Base-by-base conservation (phyloP, 345 rosid species). In the Clausena lansium region DNA sequence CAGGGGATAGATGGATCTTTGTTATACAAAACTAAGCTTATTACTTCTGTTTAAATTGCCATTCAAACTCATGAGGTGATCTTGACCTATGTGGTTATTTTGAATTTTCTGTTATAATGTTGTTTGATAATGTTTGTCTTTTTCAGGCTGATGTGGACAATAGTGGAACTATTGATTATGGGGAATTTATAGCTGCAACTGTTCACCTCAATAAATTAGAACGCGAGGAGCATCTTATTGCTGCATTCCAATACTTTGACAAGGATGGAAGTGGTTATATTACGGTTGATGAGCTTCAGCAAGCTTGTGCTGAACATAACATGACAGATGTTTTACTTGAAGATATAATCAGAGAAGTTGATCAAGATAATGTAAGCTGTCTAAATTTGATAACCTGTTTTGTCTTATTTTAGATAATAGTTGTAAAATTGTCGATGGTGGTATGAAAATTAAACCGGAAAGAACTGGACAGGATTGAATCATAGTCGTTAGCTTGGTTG, bases 91-190 rank as follows among this genome's bases (percentile, higher is more conserved):
- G 9, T 10, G 50, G 39, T 36, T 74, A 36, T 41, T 36, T 20
- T 54, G 15, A 74, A 64, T 73, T 27, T 50, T 66, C 61, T 78
- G 77, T 45, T 52, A 17, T 47, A 55, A 63, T 28, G 33, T 52
- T 38, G 61, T 70, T 35, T 69, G 24, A 57, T 78, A 35, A 57
- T 45, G 59, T 67, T 54, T 33, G 33, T 77, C 60, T 69, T 76
- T 85, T 78, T 76, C 90, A 94, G 98, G 99, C 99, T 75, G 98
- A 96, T 83, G 92, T 96, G 79, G 98, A 94, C 87, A 96, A 96
- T 81, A 96, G 97, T 66, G 98, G 99, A 67, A 92, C 98, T 76
- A 96, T 96, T 38, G 98, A 96, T 75, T 96, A 96, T 67, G 94
- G 97, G 25, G 98, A 96, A 81, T 96, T 96, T 82, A 92, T 96